Evolutionary conservation across 352 stramenopile genomes (phyloP).

Genomic region (Pythium brachiatum): DNA sequence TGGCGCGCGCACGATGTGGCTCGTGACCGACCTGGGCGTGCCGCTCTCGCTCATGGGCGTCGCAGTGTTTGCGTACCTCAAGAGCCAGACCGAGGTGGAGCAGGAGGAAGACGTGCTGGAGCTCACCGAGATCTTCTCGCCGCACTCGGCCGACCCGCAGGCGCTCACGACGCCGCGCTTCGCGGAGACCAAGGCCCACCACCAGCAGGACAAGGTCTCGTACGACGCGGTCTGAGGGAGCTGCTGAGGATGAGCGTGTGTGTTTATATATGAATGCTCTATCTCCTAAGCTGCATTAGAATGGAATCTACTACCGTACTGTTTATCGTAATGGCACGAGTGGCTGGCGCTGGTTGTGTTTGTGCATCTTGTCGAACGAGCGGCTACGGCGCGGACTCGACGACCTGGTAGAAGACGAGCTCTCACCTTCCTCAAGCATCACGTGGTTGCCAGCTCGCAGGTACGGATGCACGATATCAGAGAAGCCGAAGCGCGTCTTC

Average conservation of each 20-base stretch:
- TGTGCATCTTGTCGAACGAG: conserved; percentile 24
- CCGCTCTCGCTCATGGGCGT: conserved; percentile 58
- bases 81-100: conserved; percentile 39
- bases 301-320: neutral
- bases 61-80: conserved; percentile 54
- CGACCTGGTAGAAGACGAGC: conserved; percentile 16
- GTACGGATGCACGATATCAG: conserved; percentile 26
- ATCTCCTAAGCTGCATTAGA: neutral
- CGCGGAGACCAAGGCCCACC: conserved; percentile 6
- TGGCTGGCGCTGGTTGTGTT: conserved; percentile 16
- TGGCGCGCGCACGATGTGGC: conserved; percentile 63
- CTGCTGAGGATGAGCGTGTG: neutral
- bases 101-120: conserved; percentile 37
- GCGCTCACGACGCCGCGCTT: conserved; percentile 31
- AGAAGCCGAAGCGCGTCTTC: conserved; percentile 27
- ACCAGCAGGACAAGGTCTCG: neutral
- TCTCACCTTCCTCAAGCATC: conserved; percentile 17
- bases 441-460: conserved; percentile 17
- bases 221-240: conserved; percentile 19
- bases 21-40: conserved; percentile 61
- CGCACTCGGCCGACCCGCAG: conserved; percentile 45
- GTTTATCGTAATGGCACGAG: conserved; percentile 23
- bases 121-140: conserved; percentile 64
- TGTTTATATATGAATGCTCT: neutral
- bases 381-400: conserved; percentile 10